Base-by-base conservation (phyloP, 2,329 filamentous ascomycete species). In the Neonectria sp. region DNA sequence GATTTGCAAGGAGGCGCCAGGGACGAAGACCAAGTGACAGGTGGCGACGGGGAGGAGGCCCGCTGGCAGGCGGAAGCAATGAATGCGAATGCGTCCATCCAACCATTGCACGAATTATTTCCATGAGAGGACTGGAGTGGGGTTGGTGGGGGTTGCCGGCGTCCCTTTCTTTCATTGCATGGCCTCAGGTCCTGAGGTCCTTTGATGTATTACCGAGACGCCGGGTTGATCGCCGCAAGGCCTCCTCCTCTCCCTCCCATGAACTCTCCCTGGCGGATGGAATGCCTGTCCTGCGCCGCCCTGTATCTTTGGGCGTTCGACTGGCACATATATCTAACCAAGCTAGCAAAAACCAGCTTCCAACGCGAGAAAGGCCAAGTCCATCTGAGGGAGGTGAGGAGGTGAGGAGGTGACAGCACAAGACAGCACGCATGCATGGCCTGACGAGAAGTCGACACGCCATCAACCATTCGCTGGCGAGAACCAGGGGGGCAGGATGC, bases 81-180 rank as follows among this genome's bases (percentile, higher is more conserved):
- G 31, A 37, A 37, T 37, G 35, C 35, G 31, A 37, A 37, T 37
- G 35, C 35, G 35, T 37, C 15, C 35, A 37, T 17, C 17, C 35
- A 17, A 6, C 35, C 15, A 37, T 15, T 17, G 37, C 8, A 40
- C 15, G 17, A 40, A 40, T 15, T 40, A 40, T 40, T 33, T 37
- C 35, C 35, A 29, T 12, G 49, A 52, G 48, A 33, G 43, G 40
- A n/a, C 55, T 58, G 49, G 55, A 46, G 62, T 59, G 48, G 55
- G 31, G 55, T 60, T 60, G 13, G 55, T 60, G 62, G 62, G 62
- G 40, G 43, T 35, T 48, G 49, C 13, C 49, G 12, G 40, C 55
- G 40, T 46, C 21, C 21, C 46, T 56, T 45, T 40, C 37, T n/a
- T 27, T 35, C 55, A 51, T 25, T 24, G 55, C 40, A 27, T n/a